These are phyloP conservation scores for Coprinopsis marcescibilis DNA, from an alignment of 768 basidiomycete species.

Conservation along the genomic window DNA sequence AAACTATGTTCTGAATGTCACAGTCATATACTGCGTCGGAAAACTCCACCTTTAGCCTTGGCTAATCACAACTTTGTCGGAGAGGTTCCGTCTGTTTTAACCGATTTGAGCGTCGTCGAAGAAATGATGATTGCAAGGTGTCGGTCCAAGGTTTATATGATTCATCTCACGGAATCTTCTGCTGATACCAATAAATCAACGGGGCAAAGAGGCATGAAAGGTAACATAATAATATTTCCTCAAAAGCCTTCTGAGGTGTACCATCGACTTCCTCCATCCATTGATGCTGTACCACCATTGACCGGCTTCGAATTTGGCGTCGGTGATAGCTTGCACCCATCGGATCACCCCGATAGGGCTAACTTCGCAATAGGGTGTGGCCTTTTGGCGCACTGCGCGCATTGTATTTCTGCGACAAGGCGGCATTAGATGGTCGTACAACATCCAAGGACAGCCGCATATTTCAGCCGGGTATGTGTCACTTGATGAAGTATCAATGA, in stretches of 20 bases:
- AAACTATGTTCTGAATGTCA: too few species aligned
- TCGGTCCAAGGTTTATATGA: constrained; percentile 29
- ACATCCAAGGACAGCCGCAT: neutral
- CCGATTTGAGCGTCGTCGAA: constrained; percentile 31
- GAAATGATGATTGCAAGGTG: constrained; percentile 34
- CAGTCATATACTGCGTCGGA: too few species aligned
- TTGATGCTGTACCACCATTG: constrained; percentile 28
- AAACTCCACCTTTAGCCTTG: constrained; percentile 22
- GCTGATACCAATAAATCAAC: constrained; percentile 4
- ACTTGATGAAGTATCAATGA: constrained; percentile 36
- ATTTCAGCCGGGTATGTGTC: constrained; percentile 22
- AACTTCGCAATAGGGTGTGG: too few species aligned
- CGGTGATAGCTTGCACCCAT: too few species aligned
- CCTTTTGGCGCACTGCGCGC: too few species aligned
- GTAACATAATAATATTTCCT: constrained; percentile 37
- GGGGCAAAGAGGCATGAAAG: constrained; percentile 28
- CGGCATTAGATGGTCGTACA: too few species aligned
- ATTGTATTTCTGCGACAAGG: too few species aligned
- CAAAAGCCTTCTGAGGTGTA: constrained; percentile 26
- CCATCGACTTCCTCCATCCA: constrained; percentile 26
- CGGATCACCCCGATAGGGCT: too few species aligned
- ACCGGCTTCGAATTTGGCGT: constrained; percentile 40
- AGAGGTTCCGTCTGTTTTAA: constrained; percentile 22
- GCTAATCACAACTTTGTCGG: constrained; percentile 25
- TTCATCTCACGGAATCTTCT: constrained; percentile 26